phyloP scores from a whole-genome alignment of 2,329 filamentous ascomycete species.

The Fonsecaea erecta region DNA sequence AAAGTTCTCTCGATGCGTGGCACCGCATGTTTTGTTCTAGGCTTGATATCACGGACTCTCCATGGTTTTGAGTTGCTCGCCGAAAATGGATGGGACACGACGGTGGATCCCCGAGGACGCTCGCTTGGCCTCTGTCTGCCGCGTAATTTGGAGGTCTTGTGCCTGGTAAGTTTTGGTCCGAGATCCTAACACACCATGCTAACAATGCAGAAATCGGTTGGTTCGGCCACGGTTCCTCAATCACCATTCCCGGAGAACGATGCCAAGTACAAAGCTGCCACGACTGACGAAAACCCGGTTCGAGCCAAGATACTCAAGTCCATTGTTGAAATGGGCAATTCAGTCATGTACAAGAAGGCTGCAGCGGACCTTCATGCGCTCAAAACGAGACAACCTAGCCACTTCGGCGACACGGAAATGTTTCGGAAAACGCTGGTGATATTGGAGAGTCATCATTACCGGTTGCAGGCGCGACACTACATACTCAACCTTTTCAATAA shows the following conservation, averaged over 20 bases:
- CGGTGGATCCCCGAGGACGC: slow-evolving; percentile 78
- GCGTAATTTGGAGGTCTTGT: slow-evolving; percentile 74
- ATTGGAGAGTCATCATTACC: slow-evolving; percentile 86
- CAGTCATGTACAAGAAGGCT: slow-evolving; percentile 86
- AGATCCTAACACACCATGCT: neutral
- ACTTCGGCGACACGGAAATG: slow-evolving; percentile 75
- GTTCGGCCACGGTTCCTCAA: slow-evolving; percentile 43
- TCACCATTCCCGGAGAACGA: slow-evolving; percentile 51
- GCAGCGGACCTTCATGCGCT: slow-evolving; percentile 76
- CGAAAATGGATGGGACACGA: slow-evolving; percentile 91
- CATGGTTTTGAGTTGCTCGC: slow-evolving; percentile 91
- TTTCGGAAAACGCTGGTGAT: slow-evolving; percentile 86
- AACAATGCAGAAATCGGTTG: slow-evolving; percentile 27
- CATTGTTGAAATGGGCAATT: slow-evolving; percentile 87
- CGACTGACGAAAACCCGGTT: slow-evolving; percentile 63
- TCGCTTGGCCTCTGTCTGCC: slow-evolving; percentile 89
- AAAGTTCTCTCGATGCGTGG: slow-evolving; percentile 91
- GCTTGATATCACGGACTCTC: slow-evolving; percentile 86
- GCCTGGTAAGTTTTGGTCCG: slow-evolving; percentile 57
- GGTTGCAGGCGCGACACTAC: slow-evolving; percentile 82
- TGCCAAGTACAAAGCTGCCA: slow-evolving; percentile 61
- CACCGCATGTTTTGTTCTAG: slow-evolving; percentile 94
- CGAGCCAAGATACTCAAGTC: slow-evolving; percentile 80
- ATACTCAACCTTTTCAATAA: slow-evolving; percentile 95
- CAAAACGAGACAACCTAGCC: slow-evolving; percentile 72